These are phyloP conservation scores for Leccinum fibrillosum DNA, from an alignment of 768 basidiomycete genomes.

Conservation along the genomic window DNA sequence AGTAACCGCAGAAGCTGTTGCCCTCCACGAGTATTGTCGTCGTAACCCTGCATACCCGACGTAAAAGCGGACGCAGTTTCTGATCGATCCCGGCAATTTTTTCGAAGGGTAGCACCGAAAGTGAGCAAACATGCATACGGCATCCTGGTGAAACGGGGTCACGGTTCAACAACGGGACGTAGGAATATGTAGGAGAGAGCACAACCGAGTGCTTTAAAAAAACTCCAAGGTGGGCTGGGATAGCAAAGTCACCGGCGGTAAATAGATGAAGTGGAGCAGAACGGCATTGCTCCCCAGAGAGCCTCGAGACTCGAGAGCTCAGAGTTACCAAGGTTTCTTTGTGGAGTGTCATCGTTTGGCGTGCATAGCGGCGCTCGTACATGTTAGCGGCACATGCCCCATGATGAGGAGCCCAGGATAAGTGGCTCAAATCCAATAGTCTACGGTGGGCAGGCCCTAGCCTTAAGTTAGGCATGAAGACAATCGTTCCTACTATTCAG, in stretches of 20 bases:
- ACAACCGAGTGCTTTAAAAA: not conserved
- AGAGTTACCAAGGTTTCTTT: not conserved
- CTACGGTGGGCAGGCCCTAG: no score
- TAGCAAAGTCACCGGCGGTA: not conserved
- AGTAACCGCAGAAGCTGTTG: slow-evolving; percentile 13
- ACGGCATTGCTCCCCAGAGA: not conserved
- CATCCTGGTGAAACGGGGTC: not conserved
- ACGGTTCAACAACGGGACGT: not conserved
- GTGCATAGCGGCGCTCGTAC: no score
- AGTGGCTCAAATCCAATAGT: no score
- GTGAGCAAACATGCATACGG: not conserved
- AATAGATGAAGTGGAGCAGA: not conserved
- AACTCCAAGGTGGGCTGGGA: not conserved
- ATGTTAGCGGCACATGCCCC: no score
- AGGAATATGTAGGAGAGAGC: not conserved
- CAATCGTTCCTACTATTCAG: no score
- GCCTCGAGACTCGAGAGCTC: not conserved
- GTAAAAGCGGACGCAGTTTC: not conserved
- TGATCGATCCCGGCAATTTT: slow-evolving; percentile 33
- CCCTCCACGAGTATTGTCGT: not conserved
- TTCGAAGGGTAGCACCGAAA: slow-evolving; percentile 29
- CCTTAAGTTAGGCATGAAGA: no score
- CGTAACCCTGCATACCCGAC: no score
- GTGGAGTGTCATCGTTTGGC: not conserved
- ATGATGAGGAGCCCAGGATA: no score